A percentile compares a stretch with the other conserved stretches of the same genome.
phyloP scores from a whole-genome alignment of 768 basidiomycete genomes.

The Candolleomyces aberdarensis region DNA sequence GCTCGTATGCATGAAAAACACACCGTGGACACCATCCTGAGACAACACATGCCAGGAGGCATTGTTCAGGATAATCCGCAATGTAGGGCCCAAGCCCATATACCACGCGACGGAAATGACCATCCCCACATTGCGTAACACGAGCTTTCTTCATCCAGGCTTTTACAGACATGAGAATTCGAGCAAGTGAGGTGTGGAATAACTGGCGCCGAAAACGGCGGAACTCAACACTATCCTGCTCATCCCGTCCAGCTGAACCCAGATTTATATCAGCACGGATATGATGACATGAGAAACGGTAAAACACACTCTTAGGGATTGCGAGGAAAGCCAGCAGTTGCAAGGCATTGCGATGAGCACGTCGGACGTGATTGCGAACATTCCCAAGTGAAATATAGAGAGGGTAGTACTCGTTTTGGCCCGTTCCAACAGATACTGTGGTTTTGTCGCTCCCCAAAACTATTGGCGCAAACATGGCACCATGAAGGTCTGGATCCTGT shows the following conservation, averaged over 20 bases:
- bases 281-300: neutral
- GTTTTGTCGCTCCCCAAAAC: constrained; percentile 38
- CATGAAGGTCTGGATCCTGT: constrained; percentile 17
- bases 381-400: constrained; percentile 31
- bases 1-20: neutral
- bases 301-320: constrained; percentile 17
- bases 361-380: constrained; percentile 26
- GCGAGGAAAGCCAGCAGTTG: constrained; percentile 25
- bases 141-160: neutral
- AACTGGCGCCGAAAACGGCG: constrained; percentile 3
- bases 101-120: constrained; percentile 19
- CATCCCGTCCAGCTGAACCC: neutral
- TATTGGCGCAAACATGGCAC: constrained; percentile 28
- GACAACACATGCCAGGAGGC: constrained; percentile 12
- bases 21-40: neutral
- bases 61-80: constrained; percentile 27
- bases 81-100: constrained; percentile 26
- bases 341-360: constrained; percentile 29
- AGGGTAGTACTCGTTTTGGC: constrained; percentile 36
- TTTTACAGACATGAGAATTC: constrained; percentile 4
- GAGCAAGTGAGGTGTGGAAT: neutral
- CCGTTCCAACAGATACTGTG: constrained; percentile 32
- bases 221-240: neutral
- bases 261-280: neutral
- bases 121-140: constrained; percentile 18